Percentiles rank a stretch among this genome's conserved stretches.
Conservation (phyloP, 1,284 basidiomycete species). For the Sphaerobolus stellatus region DNA sequence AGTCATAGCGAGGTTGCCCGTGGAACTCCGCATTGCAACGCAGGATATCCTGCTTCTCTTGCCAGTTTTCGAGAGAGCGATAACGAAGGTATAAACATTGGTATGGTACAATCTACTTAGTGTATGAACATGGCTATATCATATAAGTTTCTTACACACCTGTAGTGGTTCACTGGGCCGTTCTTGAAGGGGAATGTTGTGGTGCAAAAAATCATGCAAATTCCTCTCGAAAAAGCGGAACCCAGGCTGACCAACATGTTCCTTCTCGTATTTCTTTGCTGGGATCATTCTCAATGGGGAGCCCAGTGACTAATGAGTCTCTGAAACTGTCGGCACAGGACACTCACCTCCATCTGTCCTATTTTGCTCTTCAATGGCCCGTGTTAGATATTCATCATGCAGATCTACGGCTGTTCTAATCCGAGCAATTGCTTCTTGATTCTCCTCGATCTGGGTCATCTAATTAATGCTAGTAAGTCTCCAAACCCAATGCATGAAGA, state of each 20-base stretch:
- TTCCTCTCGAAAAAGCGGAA: neutral
- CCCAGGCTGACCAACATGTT: neutral
- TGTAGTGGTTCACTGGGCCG: neutral
- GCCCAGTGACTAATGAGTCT: too few relatives aligned
- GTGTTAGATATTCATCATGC: neutral
- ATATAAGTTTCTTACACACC: neutral
- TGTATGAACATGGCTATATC: neutral
- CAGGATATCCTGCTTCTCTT: slow-evolving; percentile 22
- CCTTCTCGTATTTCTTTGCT: neutral
- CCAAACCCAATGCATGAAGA: neutral
- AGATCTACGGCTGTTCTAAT: neutral
- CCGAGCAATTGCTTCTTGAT: neutral
- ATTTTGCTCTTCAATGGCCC: neutral
- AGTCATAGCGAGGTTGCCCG: slow-evolving; percentile 19
- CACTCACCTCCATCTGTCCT: neutral
- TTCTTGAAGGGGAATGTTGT: neutral
- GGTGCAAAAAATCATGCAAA: too few relatives aligned
- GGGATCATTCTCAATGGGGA: too few relatives aligned
- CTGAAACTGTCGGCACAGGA: too few relatives aligned
- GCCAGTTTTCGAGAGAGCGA: slow-evolving; percentile 29
- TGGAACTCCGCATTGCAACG: slow-evolving; percentile 27
- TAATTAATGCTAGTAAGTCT: neutral
- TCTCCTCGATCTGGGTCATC: neutral
- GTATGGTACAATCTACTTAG: slow-evolving; percentile 19
- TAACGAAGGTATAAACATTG: slow-evolving; percentile 24